Evolutionary conservation across 176 grass and related monocot genomes (phyloP).

Genomic region (Triticum urartu): DNA sequence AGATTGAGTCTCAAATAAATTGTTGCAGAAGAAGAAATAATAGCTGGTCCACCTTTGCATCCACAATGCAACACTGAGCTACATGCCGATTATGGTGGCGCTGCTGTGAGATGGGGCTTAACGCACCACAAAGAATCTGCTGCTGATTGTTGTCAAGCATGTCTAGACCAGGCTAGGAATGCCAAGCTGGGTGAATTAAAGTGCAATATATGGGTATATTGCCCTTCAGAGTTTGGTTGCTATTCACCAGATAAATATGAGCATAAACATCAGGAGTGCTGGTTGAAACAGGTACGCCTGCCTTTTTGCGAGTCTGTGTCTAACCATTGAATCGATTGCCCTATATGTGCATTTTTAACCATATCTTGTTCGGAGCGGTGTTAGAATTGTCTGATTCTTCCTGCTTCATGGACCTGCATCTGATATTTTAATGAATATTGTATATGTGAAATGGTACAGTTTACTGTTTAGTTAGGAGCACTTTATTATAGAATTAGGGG

Average conservation of each 20-base stretch:
- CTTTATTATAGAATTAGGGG: neutral
- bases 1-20: neutral
- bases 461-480: neutral
- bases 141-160: constrained; percentile 90
- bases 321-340: neutral
- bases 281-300: constrained; percentile 85
- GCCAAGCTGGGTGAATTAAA: constrained; percentile 78
- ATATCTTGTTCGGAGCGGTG: neutral
- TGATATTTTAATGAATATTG: neutral
- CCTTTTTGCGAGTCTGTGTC: constrained; percentile 1
- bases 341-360: neutral
- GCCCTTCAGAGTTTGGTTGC: constrained; percentile 93
- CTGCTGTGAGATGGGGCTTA: constrained; percentile 94
- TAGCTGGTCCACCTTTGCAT: constrained; percentile 72
- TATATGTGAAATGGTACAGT: neutral
- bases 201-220: constrained; percentile 99
- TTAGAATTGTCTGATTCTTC: neutral
- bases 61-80: constrained; percentile 79
- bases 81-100: constrained; percentile 82
- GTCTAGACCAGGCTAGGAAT: constrained; percentile 84
- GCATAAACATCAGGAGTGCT: constrained; percentile 99
- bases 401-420: neutral
- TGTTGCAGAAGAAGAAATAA: constrained; percentile 75
- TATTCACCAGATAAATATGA: constrained; percentile 94
- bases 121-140: constrained; percentile 96